A percentile compares a stretch with the other conserved stretches of the same genome.
phyloP scores from a whole-genome alignment of 768 basidiomycete species.

The Phlegmacium glaucopus region DNA sequence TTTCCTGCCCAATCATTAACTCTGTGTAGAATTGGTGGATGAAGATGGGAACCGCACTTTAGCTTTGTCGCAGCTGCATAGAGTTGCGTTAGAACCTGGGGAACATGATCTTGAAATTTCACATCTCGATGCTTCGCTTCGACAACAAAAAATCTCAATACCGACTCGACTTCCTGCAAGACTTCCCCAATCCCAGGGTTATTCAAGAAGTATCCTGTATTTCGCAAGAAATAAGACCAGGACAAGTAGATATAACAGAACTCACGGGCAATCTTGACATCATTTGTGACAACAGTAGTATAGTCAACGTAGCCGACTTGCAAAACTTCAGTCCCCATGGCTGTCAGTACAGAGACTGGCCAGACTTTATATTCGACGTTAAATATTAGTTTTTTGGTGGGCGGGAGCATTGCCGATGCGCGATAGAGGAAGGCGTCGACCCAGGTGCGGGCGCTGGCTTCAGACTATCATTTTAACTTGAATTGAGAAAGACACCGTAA shows the following conservation, averaged over 20 bases:
- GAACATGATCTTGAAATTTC: not conserved
- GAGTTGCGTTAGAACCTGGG: not conserved
- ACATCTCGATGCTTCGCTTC: not conserved
- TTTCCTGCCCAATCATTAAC: not conserved
- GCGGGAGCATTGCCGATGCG: conserved; percentile 21
- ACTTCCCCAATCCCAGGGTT: not conserved
- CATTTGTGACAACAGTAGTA: not conserved
- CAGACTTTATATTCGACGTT: conserved; percentile 16
- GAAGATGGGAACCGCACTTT: not conserved
- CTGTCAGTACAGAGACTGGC: conserved; percentile 1
- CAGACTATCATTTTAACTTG: conserved; percentile 14
- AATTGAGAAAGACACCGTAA: too few relatives aligned
- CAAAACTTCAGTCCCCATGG: not conserved
- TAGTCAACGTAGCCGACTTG: conserved; percentile 4
- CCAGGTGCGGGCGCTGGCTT: conserved; percentile 18
- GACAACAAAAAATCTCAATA: not conserved
- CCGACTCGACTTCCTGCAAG: not conserved
- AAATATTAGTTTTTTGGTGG: conserved; percentile 12
- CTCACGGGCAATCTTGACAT: not conserved
- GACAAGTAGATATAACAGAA: not conserved
- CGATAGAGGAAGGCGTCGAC: conserved; percentile 19
- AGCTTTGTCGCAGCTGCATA: not conserved
- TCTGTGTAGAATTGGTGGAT: not conserved
- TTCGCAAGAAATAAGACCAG: not conserved
- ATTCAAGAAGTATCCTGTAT: not conserved